Conservation (phyloP, 257 asterid species). For the Solanum phureja region DNA sequence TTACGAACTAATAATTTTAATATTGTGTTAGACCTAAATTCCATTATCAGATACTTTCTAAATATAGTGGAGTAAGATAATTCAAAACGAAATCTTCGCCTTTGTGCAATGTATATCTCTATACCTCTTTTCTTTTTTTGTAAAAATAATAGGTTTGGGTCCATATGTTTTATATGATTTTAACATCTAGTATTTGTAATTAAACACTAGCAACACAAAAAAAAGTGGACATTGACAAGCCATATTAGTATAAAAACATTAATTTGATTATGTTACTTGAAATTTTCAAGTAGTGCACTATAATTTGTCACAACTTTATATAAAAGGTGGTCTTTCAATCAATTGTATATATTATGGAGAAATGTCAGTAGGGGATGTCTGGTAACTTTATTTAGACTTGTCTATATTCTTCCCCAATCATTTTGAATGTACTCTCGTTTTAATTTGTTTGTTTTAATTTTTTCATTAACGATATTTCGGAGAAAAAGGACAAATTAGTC, state of each 20-base stretch:
- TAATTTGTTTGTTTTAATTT: too few relatives aligned
- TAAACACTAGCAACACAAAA: not conserved
- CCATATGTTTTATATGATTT: not conserved
- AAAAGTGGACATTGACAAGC: not conserved
- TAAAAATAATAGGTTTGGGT: not conserved
- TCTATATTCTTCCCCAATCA: not conserved
- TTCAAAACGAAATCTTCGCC: not conserved
- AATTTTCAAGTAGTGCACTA: not conserved
- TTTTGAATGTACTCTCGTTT: too few relatives aligned
- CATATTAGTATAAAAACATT: not conserved
- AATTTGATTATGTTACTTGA: not conserved
- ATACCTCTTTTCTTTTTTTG: not conserved
- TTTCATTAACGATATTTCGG: too few relatives aligned
- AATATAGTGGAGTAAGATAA: not conserved
- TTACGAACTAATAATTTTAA: not conserved
- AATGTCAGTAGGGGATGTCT: not conserved
- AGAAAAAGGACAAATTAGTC: too few relatives aligned
- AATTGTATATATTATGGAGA: not conserved
- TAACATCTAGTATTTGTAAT: not conserved
- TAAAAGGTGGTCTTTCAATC: not conserved
- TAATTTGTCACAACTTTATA: not conserved
- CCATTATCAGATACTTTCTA: not conserved
- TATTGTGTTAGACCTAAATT: not conserved
- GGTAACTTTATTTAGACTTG: not conserved
- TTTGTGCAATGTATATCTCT: not conserved